Conservation (phyloP, 2,329 filamentous ascomycete genomes). For the Fusarium robinianum region DNA sequence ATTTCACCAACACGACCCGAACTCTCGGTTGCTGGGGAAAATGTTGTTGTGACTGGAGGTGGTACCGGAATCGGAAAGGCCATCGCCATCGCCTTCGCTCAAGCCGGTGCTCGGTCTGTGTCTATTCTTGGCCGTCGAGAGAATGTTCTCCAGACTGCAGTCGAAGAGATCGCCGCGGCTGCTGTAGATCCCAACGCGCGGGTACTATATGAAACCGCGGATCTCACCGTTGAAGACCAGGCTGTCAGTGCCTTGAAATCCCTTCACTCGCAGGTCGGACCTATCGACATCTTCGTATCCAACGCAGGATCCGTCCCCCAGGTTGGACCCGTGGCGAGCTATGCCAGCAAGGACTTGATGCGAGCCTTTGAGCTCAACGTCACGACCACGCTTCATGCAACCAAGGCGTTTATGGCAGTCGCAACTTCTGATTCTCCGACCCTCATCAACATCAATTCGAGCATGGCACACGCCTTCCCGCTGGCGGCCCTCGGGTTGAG, state of each 20-base stretch:
- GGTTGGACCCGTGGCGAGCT: background rate
- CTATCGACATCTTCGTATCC: conserved; percentile 7
- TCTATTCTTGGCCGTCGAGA: conserved; percentile 46
- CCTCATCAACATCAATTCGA: too few species aligned
- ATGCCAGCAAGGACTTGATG: background rate
- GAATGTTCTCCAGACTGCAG: conserved; percentile 35
- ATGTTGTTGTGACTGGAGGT: conserved; percentile 67
- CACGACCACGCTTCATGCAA: too few species aligned
- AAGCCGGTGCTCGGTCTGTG: conserved; percentile 44
- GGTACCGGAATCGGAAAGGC: conserved; percentile 66
- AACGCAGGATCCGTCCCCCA: background rate
- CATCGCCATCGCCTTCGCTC: conserved; percentile 60
- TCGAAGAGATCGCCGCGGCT: conserved; percentile 48
- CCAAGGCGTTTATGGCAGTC: too few species aligned
- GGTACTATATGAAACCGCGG: conserved; percentile 36
- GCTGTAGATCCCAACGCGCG: conserved; percentile 46
- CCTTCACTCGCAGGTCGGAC: background rate
- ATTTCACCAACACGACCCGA: conserved; percentile 40
- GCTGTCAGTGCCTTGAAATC: conserved; percentile 4
- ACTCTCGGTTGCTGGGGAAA: conserved; percentile 43
- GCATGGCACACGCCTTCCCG: too few species aligned
- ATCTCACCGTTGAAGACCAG: conserved; percentile 32
- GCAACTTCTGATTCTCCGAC: too few species aligned
- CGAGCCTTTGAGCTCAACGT: conserved; percentile 2
- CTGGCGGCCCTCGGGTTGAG: too few species aligned